A percentile compares a stretch with the other conserved stretches of the same genome.
Evolutionary conservation across 1,139 yeast genomes (phyloP).

Genomic region (Candida pseudoviswanathii): DNA sequence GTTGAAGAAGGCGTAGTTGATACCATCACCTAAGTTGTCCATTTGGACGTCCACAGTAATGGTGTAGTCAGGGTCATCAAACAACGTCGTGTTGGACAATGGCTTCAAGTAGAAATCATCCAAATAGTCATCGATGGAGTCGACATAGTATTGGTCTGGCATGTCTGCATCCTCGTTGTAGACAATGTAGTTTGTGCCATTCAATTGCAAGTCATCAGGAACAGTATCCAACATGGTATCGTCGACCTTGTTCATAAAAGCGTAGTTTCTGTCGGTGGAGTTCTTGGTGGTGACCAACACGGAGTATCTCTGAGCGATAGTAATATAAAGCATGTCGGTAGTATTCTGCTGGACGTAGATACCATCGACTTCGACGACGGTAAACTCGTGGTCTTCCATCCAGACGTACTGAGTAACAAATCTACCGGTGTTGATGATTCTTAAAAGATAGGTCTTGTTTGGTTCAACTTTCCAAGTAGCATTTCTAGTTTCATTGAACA

Average conservation of each 20-base stretch:
- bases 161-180: slow-evolving; percentile 42
- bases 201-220: slow-evolving; percentile 54
- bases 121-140: slow-evolving; percentile 29
- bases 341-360: slow-evolving; percentile 57
- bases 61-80: slow-evolving; percentile 62
- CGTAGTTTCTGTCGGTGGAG: slow-evolving; percentile 51
- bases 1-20: slow-evolving; percentile 76
- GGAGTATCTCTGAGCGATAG: slow-evolving; percentile 73
- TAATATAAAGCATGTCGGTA: slow-evolving; percentile 58
- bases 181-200: slow-evolving; percentile 55
- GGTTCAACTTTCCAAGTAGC: slow-evolving; percentile 59
- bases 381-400: slow-evolving; percentile 67
- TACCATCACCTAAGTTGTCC: slow-evolving; percentile 72
- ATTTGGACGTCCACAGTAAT: slow-evolving; percentile 61
- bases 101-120: slow-evolving; percentile 65
- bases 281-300: slow-evolving; percentile 62
- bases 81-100: slow-evolving; percentile 35
- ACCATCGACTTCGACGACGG: slow-evolving; percentile 76
- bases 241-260: slow-evolving; percentile 65
- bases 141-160: slow-evolving; percentile 28
- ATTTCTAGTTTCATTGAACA: slow-evolving; percentile 66
- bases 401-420: slow-evolving; percentile 72
- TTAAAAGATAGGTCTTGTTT: slow-evolving; percentile 62
- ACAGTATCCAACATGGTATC: slow-evolving; percentile 65
- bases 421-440: slow-evolving; percentile 67